Evolutionary conservation across 257 asterid species (phyloP).

Genomic region (Plantago major): DNA sequence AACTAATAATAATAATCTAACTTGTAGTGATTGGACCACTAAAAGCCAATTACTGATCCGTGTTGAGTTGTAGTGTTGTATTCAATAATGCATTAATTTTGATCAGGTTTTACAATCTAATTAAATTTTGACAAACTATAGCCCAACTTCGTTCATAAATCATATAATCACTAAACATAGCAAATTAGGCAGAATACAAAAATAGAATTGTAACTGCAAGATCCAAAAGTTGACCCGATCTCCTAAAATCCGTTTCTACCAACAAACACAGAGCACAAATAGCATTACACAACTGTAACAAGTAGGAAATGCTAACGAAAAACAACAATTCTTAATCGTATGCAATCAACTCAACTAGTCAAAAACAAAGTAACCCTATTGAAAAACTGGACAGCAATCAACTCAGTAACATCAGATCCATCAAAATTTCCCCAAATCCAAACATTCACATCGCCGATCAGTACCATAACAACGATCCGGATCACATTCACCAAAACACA

Average conservation of each 20-base stretch:
- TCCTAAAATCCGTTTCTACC: background rate
- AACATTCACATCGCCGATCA: slow-evolving; percentile 1
- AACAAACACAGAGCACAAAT: slow-evolving; percentile 1
- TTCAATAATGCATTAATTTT: too few species aligned
- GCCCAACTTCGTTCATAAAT: background rate
- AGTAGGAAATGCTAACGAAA: background rate
- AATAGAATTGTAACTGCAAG: background rate
- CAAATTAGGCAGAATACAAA: background rate
- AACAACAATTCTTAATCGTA: background rate
- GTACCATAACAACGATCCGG: background rate
- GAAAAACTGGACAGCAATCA: slow-evolving; percentile 11
- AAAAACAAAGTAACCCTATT: background rate
- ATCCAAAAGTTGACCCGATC: slow-evolving; percentile 1
- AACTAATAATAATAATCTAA: too few species aligned
- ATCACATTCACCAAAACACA: background rate
- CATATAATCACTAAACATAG: background rate
- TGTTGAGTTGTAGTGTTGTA: too few species aligned
- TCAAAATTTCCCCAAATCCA: slow-evolving; percentile 7
- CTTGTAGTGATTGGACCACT: background rate
- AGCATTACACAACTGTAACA: slow-evolving; percentile 2
- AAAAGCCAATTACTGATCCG: too few species aligned
- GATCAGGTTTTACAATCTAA: too few species aligned
- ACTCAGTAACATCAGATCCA: slow-evolving; percentile 20
- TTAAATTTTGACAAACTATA: background rate
- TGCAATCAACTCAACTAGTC: too few species aligned